These are phyloP conservation scores for Colletotrichum abscissum DNA, from an alignment of 2,329 filamentous ascomycete genomes.

Conservation along the genomic window DNA sequence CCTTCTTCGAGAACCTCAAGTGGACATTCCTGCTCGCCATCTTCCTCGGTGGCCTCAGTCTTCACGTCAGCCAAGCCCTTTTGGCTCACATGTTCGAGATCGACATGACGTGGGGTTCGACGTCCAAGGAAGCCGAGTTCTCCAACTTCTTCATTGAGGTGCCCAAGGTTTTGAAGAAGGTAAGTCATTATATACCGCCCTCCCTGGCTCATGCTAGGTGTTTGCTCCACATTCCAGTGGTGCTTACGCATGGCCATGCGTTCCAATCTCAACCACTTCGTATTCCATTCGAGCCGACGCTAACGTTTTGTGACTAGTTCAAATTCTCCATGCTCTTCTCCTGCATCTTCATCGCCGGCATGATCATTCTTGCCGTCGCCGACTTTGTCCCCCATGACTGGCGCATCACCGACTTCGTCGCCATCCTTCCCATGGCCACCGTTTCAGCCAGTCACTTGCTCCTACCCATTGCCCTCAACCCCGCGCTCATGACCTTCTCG, in stretches of 20 bases:
- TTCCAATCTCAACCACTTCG: background rate
- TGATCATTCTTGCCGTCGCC: conserved; percentile 73
- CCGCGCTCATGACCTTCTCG: conserved; percentile 83
- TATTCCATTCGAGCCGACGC: conserved; percentile 2
- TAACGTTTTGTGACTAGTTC: conserved; percentile 59
- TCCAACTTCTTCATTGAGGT: conserved; percentile 89
- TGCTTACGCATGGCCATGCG: conserved; percentile 41
- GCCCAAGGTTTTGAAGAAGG: conserved; percentile 80
- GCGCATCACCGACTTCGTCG: conserved; percentile 77
- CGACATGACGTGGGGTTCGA: conserved; percentile 88
- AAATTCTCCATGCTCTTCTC: conserved; percentile 77
- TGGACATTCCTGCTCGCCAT: conserved; percentile 81
- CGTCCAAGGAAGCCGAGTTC: conserved; percentile 83
- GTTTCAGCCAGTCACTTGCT: conserved; percentile 77
- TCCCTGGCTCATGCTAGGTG: conserved; percentile 19
- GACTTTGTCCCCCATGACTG: conserved; percentile 74
- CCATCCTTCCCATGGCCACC: conserved; percentile 80
- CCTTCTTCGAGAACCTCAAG: conserved; percentile 74
- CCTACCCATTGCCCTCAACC: conserved; percentile 79
- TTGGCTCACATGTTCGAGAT: conserved; percentile 87
- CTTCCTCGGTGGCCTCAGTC: conserved; percentile 83
- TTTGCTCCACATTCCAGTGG: conserved; percentile 41
- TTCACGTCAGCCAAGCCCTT: conserved; percentile 85
- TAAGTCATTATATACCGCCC: conserved; percentile 61
- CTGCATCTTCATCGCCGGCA: conserved; percentile 66